A percentile compares a stretch with the other conserved stretches of the same genome.
Conservation (phyloP, 495 filamentous ascomycete species). For the Penicillium malachiteum region DNA sequence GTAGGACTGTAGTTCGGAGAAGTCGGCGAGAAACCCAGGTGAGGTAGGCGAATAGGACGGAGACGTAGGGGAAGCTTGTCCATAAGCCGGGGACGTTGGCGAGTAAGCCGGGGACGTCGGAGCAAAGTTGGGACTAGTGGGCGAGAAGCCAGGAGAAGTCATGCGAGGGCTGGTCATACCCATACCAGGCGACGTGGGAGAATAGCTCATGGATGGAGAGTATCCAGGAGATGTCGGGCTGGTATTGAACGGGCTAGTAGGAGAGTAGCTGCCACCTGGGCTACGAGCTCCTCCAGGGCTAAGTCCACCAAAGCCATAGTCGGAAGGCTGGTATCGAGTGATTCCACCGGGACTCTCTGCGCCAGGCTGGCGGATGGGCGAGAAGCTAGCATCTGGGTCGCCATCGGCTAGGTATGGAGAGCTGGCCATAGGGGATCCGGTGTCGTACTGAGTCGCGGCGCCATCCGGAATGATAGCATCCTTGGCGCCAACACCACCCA, state of each 20-base stretch:
- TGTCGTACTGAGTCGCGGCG: conserved; percentile 92
- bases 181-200: conserved; percentile 62
- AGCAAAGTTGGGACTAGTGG: conserved; percentile 68
- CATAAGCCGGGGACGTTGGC: conserved; percentile 72
- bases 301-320: conserved; percentile 53
- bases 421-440: conserved; percentile 82
- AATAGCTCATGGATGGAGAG: conserved; percentile 71
- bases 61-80: conserved; percentile 62
- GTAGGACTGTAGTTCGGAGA: conserved; percentile 63
- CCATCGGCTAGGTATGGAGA: conserved; percentile 72
- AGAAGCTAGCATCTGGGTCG: conserved; percentile 80
- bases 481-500: conserved; percentile 72
- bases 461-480: conserved; percentile 70
- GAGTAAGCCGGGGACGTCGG: conserved; percentile 81
- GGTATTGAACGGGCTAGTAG: conserved; percentile 76
- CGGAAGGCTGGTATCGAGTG: conserved; percentile 54
- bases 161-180: conserved; percentile 55
- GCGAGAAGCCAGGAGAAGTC: conserved; percentile 57
- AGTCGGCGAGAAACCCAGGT: conserved; percentile 77
- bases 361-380: conserved; percentile 76
- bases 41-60: conserved; percentile 83
- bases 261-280: conserved; percentile 60
- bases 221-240: conserved; percentile 77
- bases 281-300: conserved; percentile 64
- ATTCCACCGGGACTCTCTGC: conserved; percentile 78